Base-by-base conservation (phyloP, 371 early-diverging fungal species). In the Mortierella sp. region DNA sequence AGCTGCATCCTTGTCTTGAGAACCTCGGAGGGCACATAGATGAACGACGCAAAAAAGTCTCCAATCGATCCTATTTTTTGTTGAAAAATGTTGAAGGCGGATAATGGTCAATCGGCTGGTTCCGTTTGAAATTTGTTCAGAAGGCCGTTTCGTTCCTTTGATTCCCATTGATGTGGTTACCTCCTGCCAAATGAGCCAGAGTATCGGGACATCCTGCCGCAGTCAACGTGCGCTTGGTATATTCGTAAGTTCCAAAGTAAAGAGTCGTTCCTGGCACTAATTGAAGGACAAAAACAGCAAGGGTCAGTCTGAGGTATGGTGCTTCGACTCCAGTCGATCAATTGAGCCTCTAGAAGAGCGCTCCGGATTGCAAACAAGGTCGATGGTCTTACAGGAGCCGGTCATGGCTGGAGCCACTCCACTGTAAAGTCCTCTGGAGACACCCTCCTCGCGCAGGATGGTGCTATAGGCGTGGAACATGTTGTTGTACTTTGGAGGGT, bases 1-100 rank as follows among this genome's bases (percentile, higher is more conserved):
- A 96, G 83, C 80, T 96, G 96, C 89, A 96, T 88, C 71, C 96
- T 89, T 3, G 95, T 95, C 83, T 96, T 96, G 59, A 96, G 80
- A 14, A 96, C 95, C 83, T 95, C 95, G 0, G 94, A 93, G 11
- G 95, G 95, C 0, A 96, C 96, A 87, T 95, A 96, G 34, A 95
- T 87, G 72, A 94, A 72, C 19, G 93, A 93, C 28, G 93, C 95
- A 48, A 90, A 83, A n/a, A 95, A 81, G 81, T 96, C 96, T 46
- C 94, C 96, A 28, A 95, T 64, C 1, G 93, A 93, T 69, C 88
- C 88, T 86, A 73, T 70, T 0, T 34, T 24, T 69, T 4, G 34
- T 54, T 51, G 11, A 28, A 31, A 57, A 50, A 26, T 28, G 28
- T 4, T 28, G 28, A 10, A 14, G 10, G 9, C 40, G 26, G 1